A percentile compares a stretch with the other conserved stretches of the same genome.
Evolutionary conservation across 2,329 filamentous ascomycete species (phyloP).

Genomic region (Clonostachys solani): DNA sequence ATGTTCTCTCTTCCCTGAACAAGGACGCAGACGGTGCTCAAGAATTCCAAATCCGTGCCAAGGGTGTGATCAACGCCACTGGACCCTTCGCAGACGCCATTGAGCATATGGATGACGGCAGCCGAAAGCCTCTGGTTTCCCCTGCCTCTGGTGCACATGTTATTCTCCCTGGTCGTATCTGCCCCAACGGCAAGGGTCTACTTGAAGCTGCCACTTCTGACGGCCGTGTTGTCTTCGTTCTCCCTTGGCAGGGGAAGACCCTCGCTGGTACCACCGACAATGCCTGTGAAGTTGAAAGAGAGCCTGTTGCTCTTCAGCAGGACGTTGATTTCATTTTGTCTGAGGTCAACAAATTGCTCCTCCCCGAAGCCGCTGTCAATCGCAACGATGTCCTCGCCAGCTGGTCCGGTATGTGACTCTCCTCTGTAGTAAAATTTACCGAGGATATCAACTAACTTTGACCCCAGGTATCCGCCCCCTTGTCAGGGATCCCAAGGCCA

Average conservation of each 20-base stretch:
- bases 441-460: constrained; percentile 3
- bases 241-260: constrained; percentile 84
- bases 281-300: constrained; percentile 61
- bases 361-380: constrained; percentile 70
- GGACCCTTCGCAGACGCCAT: constrained; percentile 79
- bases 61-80: constrained; percentile 80
- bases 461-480: constrained; percentile 63
- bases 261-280: constrained; percentile 81
- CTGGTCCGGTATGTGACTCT: constrained; percentile 62
- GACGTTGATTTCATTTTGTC: constrained; percentile 81
- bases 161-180: constrained; percentile 75
- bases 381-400: constrained; percentile 74
- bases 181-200: constrained; percentile 75
- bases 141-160: constrained; percentile 81
- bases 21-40: constrained; percentile 41
- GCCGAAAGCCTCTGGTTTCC: constrained; percentile 67
- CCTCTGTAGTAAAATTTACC: constrained; percentile 3
- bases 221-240: constrained; percentile 83
- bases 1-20: constrained; percentile 50
- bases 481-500: constrained; percentile 75
- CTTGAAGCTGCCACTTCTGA: constrained; percentile 80
- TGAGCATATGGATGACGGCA: constrained; percentile 73
- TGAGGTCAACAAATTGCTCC: constrained; percentile 72
- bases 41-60: constrained; percentile 68
- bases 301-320: constrained; percentile 70